Percentiles rank a stretch among this genome's conserved stretches.
These are phyloP conservation scores for Euphorbia neoarborescens DNA, from an alignment of 441 rosid genomes.

Conservation along the genomic window DNA sequence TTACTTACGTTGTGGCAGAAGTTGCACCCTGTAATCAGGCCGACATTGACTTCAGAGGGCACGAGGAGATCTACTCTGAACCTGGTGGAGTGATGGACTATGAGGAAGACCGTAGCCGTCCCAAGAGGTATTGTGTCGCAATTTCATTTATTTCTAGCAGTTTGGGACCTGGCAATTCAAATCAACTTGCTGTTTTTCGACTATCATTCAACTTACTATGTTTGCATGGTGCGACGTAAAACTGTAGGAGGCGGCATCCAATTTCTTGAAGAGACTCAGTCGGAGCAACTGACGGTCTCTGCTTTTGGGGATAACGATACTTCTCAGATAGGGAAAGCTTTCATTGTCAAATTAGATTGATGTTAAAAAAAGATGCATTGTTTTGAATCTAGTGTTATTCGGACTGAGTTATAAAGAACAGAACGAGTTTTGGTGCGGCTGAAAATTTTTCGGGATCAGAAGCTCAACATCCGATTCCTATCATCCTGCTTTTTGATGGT, in stretches of 20 bases:
- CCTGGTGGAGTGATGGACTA: slow-evolving; percentile 97
- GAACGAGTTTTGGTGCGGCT: slow-evolving; percentile 18
- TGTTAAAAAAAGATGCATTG: slow-evolving; percentile 22
- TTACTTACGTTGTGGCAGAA: slow-evolving; percentile 99
- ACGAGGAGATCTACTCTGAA: slow-evolving; percentile 89
- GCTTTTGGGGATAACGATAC: slow-evolving; percentile 21
- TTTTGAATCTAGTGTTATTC: slow-evolving; percentile 24
- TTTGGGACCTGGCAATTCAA: neutral
- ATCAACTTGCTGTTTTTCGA: neutral
- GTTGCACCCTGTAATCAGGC: slow-evolving; percentile 95
- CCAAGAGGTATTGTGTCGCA: slow-evolving; percentile 62
- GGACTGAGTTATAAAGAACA: slow-evolving; percentile 25
- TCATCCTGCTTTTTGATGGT: slow-evolving; percentile 6
- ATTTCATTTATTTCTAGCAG: neutral
- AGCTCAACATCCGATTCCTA: slow-evolving; percentile 11
- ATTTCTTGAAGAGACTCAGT: slow-evolving; percentile 34
- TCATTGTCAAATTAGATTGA: slow-evolving; percentile 22
- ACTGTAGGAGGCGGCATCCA: slow-evolving; percentile 87
- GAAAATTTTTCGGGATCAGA: neutral
- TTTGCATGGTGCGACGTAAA: slow-evolving; percentile 12
- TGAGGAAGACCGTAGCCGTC: slow-evolving; percentile 85
- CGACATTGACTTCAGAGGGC: slow-evolving; percentile 73
- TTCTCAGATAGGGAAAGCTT: slow-evolving; percentile 20
- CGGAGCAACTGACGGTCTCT: slow-evolving; percentile 20
- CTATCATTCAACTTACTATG: neutral